Evolutionary conservation across 257 asterid genomes (phyloP).

Genomic region (Solanum etuberosum): DNA sequence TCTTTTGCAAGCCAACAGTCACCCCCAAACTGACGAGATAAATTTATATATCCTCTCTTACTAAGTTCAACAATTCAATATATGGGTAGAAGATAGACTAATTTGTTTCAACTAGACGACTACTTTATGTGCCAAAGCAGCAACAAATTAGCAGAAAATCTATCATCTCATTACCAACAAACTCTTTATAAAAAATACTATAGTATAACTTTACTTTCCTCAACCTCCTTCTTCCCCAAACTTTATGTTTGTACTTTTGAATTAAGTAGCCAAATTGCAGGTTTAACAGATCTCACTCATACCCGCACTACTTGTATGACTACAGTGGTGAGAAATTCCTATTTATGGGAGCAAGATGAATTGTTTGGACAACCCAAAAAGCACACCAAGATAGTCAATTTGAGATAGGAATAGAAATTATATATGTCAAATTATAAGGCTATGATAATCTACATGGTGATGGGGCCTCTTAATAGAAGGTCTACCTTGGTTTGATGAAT

Average conservation of each 20-base stretch:
- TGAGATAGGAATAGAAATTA: neutral
- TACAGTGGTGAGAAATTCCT: neutral
- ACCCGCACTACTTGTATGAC: neutral
- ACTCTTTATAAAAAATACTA: neutral
- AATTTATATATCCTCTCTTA: neutral
- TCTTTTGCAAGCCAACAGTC: neutral
- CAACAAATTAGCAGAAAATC: neutral
- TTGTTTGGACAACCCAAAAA: neutral
- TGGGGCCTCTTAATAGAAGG: neutral
- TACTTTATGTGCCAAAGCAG: neutral
- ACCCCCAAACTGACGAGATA: neutral
- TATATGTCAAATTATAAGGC: neutral
- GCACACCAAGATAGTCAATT: neutral
- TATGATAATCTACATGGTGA: neutral
- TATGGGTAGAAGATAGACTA: neutral
- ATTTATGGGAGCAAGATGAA: neutral
- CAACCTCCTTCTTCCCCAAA: neutral
- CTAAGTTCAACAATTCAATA: neutral
- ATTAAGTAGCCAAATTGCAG: neutral
- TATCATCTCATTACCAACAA: neutral
- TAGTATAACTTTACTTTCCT: neutral
- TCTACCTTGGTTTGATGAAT: neutral
- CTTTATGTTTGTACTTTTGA: neutral
- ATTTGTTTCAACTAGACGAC: neutral
- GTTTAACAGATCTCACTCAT: neutral